Conservation (phyloP, 345 rosid genomes). For the Ailanthus altissimus region DNA sequence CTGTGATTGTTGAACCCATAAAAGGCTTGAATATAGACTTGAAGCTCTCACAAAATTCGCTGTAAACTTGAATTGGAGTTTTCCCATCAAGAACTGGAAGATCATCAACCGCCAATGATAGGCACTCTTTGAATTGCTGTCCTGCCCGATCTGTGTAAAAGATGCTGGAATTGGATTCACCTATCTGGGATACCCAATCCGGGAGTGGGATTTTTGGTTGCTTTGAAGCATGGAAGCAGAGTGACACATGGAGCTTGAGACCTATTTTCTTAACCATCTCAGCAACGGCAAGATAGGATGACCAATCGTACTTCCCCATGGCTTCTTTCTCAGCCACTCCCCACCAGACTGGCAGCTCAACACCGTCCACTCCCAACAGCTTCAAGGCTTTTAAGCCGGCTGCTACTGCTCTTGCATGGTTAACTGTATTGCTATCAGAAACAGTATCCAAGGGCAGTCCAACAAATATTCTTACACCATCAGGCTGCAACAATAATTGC, state of each 20-base stretch:
- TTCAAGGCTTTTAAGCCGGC: slow-evolving; percentile 87
- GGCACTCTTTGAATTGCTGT: slow-evolving; percentile 51
- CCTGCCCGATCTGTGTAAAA: slow-evolving; percentile 65
- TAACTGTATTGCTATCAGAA: slow-evolving; percentile 56
- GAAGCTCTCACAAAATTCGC: slow-evolving; percentile 76
- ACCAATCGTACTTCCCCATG: slow-evolving; percentile 78
- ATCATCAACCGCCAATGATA: slow-evolving; percentile 79
- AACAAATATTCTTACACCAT: slow-evolving; percentile 62
- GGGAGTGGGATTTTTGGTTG: slow-evolving; percentile 63
- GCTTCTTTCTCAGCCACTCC: slow-evolving; percentile 89
- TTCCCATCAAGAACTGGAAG: slow-evolving; percentile 73
- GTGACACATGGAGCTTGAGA: slow-evolving; percentile 77
- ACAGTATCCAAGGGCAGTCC: slow-evolving; percentile 86
- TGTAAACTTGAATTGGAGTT: slow-evolving; percentile 73
- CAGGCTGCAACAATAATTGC: slow-evolving; percentile 42
- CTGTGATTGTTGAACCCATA: slow-evolving; percentile 74
- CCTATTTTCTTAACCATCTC: slow-evolving; percentile 77
- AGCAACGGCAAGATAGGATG: slow-evolving; percentile 72
- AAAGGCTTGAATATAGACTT: slow-evolving; percentile 62
- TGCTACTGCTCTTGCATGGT: slow-evolving; percentile 71
- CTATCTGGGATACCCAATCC: slow-evolving; percentile 62
- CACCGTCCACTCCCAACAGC: slow-evolving; percentile 82
- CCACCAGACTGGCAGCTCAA: slow-evolving; percentile 95
- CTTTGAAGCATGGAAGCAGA: slow-evolving; percentile 64
- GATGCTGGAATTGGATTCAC: slow-evolving; percentile 52